A percentile compares a stretch with the other conserved stretches of the same genome.
These are phyloP conservation scores for Nothophoma quercina DNA, from an alignment of 2,329 filamentous ascomycete species.

Conservation along the genomic window DNA sequence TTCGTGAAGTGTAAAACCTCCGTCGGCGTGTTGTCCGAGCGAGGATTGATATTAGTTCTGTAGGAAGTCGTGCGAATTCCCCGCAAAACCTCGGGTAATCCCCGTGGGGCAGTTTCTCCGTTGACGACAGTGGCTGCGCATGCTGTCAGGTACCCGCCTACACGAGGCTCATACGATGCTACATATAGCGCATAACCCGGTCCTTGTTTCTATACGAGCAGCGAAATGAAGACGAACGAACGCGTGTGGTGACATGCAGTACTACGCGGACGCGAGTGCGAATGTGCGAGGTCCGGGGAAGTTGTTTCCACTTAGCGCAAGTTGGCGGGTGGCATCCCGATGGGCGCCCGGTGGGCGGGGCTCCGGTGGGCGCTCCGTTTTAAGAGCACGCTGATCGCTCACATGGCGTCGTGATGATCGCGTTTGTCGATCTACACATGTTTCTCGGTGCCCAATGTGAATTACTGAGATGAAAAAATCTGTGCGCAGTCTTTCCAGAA, in stretches of 20 bases:
- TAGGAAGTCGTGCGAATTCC: constrained; percentile 2
- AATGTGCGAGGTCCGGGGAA: neutral
- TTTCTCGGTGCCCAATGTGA: too few relatives aligned
- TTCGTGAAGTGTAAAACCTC: neutral
- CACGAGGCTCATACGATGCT: neutral
- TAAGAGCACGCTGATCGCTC: too few relatives aligned
- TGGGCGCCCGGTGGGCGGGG: too few relatives aligned
- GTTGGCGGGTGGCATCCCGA: too few relatives aligned
- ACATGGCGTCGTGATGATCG: too few relatives aligned
- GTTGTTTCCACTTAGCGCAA: too few relatives aligned
- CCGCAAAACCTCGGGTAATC: constrained; percentile 14
- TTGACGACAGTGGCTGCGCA: neutral
- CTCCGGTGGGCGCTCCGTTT: too few relatives aligned
- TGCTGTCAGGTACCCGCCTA: neutral
- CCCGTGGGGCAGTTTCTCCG: constrained; percentile 4
- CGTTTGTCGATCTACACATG: too few relatives aligned
- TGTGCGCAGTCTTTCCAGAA: too few relatives aligned
- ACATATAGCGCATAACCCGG: neutral
- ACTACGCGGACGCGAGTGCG: neutral
- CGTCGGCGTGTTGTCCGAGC: constrained; percentile 11
- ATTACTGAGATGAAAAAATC: too few relatives aligned
- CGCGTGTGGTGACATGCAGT: neutral
- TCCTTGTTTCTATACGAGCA: neutral
- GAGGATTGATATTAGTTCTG: constrained; percentile 14
- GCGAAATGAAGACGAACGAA: neutral